These are phyloP conservation scores for Berberis thunbergii DNA, from an alignment of 164 flowering plant genomes.

Conservation along the genomic window DNA sequence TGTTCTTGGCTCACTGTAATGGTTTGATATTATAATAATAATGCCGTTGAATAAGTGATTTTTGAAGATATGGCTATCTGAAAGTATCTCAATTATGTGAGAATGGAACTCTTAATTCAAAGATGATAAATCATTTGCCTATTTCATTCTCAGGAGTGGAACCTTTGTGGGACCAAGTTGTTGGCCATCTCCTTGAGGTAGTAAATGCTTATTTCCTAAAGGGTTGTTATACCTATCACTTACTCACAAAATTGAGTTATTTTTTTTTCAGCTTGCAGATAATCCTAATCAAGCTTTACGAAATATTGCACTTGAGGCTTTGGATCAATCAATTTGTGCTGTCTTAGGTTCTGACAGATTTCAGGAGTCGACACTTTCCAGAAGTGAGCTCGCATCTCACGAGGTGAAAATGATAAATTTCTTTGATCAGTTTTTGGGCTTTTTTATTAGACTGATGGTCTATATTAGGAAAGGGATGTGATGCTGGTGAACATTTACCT, in stretches of 20 bases:
- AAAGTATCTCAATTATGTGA: too few relatives aligned
- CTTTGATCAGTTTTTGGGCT: neutral
- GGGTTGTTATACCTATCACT: neutral
- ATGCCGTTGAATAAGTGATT: too few relatives aligned
- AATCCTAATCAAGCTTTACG: slow-evolving; percentile 61
- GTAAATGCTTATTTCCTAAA: slow-evolving; percentile 10
- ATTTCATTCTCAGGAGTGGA: slow-evolving; percentile 55
- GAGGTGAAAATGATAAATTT: slow-evolving; percentile 29
- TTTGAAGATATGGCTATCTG: too few relatives aligned
- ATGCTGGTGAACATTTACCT: slow-evolving; percentile 4
- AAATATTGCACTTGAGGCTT: slow-evolving; percentile 79
- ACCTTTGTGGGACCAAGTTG: slow-evolving; percentile 89
- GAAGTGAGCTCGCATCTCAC: slow-evolving; percentile 17
- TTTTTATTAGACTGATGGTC: neutral
- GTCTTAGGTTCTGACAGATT: slow-evolving; percentile 78
- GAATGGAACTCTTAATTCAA: too few relatives aligned
- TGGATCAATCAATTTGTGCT: slow-evolving; percentile 87
- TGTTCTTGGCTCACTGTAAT: too few relatives aligned
- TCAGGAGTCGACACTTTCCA: slow-evolving; percentile 24
- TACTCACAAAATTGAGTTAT: neutral
- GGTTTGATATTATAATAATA: too few relatives aligned
- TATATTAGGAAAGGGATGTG: slow-evolving; percentile 2
- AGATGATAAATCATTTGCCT: slow-evolving; percentile 2
- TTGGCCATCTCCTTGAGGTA: slow-evolving; percentile 92
- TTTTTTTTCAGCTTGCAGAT: slow-evolving; percentile 68